phyloP scores from a whole-genome alignment of 23 red algal species.

The Gracilaria caudata region DNA sequence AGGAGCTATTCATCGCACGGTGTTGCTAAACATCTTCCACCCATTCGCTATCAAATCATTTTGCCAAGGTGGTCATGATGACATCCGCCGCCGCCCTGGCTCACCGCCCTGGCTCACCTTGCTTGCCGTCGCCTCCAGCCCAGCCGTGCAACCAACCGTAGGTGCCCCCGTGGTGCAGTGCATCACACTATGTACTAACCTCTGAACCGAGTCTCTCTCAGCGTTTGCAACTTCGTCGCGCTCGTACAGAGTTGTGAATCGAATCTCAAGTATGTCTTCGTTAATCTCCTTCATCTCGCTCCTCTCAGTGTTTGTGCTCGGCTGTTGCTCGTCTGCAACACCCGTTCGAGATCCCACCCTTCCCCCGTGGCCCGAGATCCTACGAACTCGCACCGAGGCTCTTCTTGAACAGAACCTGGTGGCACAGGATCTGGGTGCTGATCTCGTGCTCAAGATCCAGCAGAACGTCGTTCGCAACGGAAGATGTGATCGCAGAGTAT shows the following conservation, averaged over 20 bases:
- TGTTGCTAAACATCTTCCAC: not conserved
- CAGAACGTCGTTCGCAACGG: constrained; percentile 26
- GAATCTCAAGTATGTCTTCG: not conserved
- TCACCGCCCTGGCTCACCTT: constrained; percentile 6
- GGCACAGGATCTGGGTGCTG: not conserved
- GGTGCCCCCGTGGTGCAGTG: not conserved
- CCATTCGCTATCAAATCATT: not conserved
- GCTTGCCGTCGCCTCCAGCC: not conserved
- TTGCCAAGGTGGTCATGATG: not conserved
- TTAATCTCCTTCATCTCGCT: not conserved
- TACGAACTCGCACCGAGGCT: not conserved
- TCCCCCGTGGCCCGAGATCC: not conserved
- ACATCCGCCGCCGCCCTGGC: not conserved
- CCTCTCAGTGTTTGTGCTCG: not conserved
- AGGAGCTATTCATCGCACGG: not conserved
- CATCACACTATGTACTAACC: not conserved
- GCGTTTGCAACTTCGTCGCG: not conserved
- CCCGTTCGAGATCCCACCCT: not conserved
- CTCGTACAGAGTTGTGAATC: not conserved
- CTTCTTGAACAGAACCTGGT: not conserved
- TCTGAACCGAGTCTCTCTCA: not conserved
- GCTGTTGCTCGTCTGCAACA: not conserved
- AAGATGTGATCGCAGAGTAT: not conserved
- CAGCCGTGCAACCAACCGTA: not conserved
- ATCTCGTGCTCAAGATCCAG: constrained; percentile 24